Evolutionary conservation across 2,329 filamentous ascomycete species (phyloP), one percentile per base, ranked within the genome.

Genomic region (Boeremia exigua): DNA sequence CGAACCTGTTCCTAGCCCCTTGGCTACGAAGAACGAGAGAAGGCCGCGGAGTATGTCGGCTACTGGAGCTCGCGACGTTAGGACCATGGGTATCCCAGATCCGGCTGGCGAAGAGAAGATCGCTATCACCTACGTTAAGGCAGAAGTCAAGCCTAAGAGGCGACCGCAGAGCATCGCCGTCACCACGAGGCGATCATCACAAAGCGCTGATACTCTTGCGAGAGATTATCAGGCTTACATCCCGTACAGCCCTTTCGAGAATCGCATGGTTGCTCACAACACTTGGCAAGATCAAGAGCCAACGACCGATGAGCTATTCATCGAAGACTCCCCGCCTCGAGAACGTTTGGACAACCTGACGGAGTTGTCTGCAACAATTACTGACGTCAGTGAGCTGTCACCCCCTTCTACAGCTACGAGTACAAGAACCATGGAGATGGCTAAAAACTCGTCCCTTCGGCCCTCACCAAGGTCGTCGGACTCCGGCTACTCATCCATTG

Each of bases 401-500:
- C 53, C 53, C 10, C 53, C 53, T 19, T 56, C 53, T 39, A 39
- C 65, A 63, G 44, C 36, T 37, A 44, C 52, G n/a, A 44, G 23
- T 36, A 27, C 32, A 10, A 42, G 44, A 12, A 34, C 25, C 9
- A 27, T 51, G n/a, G 43, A 59, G 8, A 61, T 52, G 15, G 33
- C 54, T 14, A 59, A 52, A 19, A 48, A 32, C 8, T 54, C 42
- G 37, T 25, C 42, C 17, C 48, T 28, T 32, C 60, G 66, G 32
- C 71, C 70, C 14, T 55, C 58, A 27, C 67, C 72, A 28, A 61
- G 50, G 34, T 75, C 75, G 36, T 61, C 68, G 1, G 75, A 78
- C 49, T 78, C 75, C 9, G 75, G 75, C 0, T 78, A 78, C 54
- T 77, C 74, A 3, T 77, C 75, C 45, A 67, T 68, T 6, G 29